Evolutionary conservation across 75 land plant species (phyloP).

Genomic region (Ceratopteris richardii): DNA sequence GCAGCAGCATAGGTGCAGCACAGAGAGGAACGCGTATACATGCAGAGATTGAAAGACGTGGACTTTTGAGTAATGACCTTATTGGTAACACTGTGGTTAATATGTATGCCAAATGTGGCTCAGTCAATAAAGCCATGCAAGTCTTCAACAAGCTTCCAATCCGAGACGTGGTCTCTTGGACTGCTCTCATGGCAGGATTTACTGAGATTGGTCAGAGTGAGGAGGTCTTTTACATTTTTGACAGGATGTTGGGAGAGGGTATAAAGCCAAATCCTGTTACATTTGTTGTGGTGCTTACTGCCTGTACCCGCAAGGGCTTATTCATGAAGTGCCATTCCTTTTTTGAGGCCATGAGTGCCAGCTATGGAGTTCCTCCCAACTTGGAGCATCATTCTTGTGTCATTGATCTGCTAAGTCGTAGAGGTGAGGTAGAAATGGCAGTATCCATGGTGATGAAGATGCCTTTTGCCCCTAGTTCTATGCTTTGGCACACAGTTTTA

Average conservation of each 20-base stretch:
- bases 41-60: slow-evolving; percentile 8
- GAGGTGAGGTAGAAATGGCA: slow-evolving; percentile 32
- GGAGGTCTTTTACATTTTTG: slow-evolving; percentile 5
- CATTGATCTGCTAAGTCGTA: slow-evolving; percentile 42
- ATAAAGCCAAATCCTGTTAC: slow-evolving; percentile 13
- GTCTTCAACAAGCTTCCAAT: not conserved
- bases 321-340: slow-evolving; percentile 14
- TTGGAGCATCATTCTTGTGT: slow-evolving; percentile 57
- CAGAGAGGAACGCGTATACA: slow-evolving; percentile 36
- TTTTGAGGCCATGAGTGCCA: slow-evolving; percentile 34
- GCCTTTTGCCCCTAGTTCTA: slow-evolving; percentile 31
- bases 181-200: slow-evolving; percentile 15
- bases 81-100: not conserved
- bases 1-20: slow-evolving; percentile 2
- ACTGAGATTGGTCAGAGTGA: slow-evolving; percentile 9
- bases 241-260: slow-evolving; percentile 6
- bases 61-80: not conserved
- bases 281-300: slow-evolving; percentile 5
- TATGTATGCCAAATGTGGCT: slow-evolving; percentile 5
- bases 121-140: not conserved
- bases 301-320: slow-evolving; percentile 19
- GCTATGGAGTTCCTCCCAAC: slow-evolving; percentile 25
- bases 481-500: slow-evolving; percentile 38
- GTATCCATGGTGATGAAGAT: slow-evolving; percentile 28
- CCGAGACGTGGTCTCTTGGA: slow-evolving; percentile 12